phyloP scores from a whole-genome alignment of 2,329 filamentous ascomycete species.

The Emergomyces pasteurianus region DNA sequence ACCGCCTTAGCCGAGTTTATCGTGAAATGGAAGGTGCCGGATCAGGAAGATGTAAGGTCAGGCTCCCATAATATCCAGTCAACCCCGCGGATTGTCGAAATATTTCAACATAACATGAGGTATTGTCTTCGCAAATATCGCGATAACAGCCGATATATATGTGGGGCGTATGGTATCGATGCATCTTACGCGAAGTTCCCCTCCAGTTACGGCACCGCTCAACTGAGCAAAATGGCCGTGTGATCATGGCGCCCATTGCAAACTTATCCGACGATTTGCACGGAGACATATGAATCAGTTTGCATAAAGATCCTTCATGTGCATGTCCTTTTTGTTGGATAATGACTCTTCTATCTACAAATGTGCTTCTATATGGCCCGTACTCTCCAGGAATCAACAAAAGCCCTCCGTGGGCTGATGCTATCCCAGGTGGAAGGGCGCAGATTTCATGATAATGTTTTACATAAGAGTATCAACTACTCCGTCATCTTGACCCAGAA shows the following conservation, averaged over 20 bases:
- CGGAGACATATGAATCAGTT: neutral
- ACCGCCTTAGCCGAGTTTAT: neutral
- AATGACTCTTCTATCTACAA: neutral
- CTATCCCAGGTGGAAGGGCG: neutral
- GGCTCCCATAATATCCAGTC: neutral
- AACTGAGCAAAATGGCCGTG: neutral
- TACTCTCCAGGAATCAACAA: neutral
- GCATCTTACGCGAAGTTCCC: neutral
- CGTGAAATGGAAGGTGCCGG: neutral
- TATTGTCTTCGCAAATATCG: neutral
- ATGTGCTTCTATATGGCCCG: neutral
- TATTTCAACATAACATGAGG: neutral
- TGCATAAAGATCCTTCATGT: neutral
- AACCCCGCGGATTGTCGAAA: neutral
- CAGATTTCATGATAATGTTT: neutral
- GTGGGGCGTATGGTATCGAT: constrained; percentile 1
- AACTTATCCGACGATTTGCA: neutral
- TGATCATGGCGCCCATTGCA: neutral
- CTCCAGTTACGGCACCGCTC: neutral
- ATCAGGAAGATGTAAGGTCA: neutral
- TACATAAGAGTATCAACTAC: neutral
- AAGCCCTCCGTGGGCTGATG: neutral
- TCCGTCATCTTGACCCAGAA: neutral
- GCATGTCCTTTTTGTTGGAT: neutral
- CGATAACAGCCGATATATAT: neutral